Evolutionary conservation across 805 yeast genomes (phyloP).

Genomic region (Lachancea lanzarotensis): DNA sequence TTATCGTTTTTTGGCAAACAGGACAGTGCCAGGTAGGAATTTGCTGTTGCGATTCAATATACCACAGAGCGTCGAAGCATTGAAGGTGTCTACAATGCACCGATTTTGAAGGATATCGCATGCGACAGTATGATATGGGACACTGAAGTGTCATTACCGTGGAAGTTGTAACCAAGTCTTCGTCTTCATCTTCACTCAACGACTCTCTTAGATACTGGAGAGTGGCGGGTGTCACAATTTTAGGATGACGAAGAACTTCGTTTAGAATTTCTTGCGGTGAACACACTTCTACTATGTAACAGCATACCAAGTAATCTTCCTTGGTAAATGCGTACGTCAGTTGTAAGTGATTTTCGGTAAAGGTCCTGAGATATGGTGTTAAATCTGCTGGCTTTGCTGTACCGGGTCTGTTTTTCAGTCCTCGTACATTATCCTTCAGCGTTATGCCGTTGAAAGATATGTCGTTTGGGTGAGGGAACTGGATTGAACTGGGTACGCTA

Average conservation of each 20-base stretch:
- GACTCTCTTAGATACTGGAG: conserved; percentile 38
- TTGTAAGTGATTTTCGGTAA: conserved; percentile 39
- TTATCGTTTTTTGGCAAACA: conserved; percentile 53
- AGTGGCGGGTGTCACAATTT: conserved; percentile 48
- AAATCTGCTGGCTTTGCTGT: conserved; percentile 79
- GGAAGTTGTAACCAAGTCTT: conserved; percentile 61
- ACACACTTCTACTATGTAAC: conserved; percentile 51
- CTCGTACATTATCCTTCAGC: conserved; percentile 54
- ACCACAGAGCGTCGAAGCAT: conserved; percentile 80
- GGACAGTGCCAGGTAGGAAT: conserved; percentile 89
- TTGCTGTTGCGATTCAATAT: conserved; percentile 66
- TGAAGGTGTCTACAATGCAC: conserved; percentile 70
- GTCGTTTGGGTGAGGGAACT: conserved; percentile 71
- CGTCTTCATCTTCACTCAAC: conserved; percentile 49
- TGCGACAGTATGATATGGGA: conserved; percentile 67
- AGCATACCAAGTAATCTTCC: conserved; percentile 43
- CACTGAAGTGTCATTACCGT: conserved; percentile 65
- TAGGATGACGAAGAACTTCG: conserved; percentile 40
- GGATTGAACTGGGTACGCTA: conserved; percentile 59
- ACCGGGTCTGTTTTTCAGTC: conserved; percentile 70
- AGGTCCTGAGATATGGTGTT: conserved; percentile 41
- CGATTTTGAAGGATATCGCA: conserved; percentile 68
- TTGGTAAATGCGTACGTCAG: conserved; percentile 54
- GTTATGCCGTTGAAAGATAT: conserved; percentile 49
- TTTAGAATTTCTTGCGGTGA: conserved; percentile 39